Evolutionary conservation across 2,329 filamentous ascomycete species (phyloP), one percentile per base, ranked within the genome.

Genomic region (Talaromyces sp.): DNA sequence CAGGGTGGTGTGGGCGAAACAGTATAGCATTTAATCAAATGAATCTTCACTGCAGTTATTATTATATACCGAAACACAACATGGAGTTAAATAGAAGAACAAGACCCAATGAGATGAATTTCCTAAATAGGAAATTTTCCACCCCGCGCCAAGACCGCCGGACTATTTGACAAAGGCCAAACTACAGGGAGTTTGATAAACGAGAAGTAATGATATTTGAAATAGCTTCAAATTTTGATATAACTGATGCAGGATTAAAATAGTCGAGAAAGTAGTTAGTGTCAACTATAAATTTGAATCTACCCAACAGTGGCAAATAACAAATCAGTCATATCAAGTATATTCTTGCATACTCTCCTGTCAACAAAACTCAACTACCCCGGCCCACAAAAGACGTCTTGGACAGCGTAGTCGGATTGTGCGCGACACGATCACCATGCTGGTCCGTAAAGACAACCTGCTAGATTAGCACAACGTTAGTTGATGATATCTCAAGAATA

Each of bases 361-460:
- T 36, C 5, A 1, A 40, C 5, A 16, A 40, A 16, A 40, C 12
- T 40, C 36, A n/a, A 40, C 12, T 6, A 1, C 14, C 36, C 36
- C 36, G 14, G 5, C 10, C 18, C 18, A 2, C n/a, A 47, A 10
- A 16, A 47, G 60, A 62, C 34, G 60, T 63, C 62, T 68, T 72
- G 56, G 64, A 64, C 42, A 69, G 42, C 14, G 66, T 67, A 18
- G 51, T 64, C 3, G 69, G 71, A 57, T 68, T 67, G 54, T 70
- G 69, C 28, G 67, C 66, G 14, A 71, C 68, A 28, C 59, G 62
- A 34, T 71, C 67, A n/a, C 68, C 68, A 52, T 72, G 68, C 56
- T 72, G 70, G 42, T 71, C 67, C 7, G 54, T 63, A 42, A 67
- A 70, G 51, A 72, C 67, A 27, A 70, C 66, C 68, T 70, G 12